phyloP scores from a whole-genome alignment of 495 filamentous ascomycete genomes.

The Neurospora intermedia region DNA sequence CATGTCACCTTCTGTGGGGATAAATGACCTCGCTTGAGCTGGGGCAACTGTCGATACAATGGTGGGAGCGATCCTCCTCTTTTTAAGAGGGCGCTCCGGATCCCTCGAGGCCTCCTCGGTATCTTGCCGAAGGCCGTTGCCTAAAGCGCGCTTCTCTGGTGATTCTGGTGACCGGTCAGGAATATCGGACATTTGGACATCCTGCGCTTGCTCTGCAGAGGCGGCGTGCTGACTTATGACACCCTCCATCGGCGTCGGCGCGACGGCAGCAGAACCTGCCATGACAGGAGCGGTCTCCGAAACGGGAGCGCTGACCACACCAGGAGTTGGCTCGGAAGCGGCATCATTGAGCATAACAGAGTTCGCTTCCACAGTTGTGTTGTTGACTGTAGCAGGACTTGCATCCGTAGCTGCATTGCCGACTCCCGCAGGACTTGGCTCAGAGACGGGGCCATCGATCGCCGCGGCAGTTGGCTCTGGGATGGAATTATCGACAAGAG shows the following conservation, averaged over 20 bases:
- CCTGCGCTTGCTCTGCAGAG: not conserved
- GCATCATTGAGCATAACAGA: not conserved
- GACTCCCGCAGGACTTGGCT: not conserved
- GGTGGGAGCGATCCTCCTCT: slow-evolving; percentile 29
- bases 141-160: not conserved
- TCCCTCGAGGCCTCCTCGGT: not conserved
- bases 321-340: not conserved
- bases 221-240: not conserved
- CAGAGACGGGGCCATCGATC: not conserved
- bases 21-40: slow-evolving; percentile 12
- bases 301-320: not conserved
- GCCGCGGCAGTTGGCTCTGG: not conserved
- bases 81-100: slow-evolving; percentile 18
- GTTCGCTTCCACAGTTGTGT: not conserved
- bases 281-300: not conserved
- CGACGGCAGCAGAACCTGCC: not conserved
- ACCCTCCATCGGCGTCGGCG: not conserved
- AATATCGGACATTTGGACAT: not conserved
- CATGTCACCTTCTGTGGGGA: slow-evolving; percentile 30
- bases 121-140: not conserved
- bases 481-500: not conserved
- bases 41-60: slow-evolving; percentile 26
- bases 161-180: not conserved
- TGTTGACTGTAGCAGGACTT: not conserved
- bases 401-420: not conserved